Evolutionary conservation across 1,139 yeast species (phyloP), one percentile per base, ranked within the genome.

Genomic region (Taphrina deformans): DNA sequence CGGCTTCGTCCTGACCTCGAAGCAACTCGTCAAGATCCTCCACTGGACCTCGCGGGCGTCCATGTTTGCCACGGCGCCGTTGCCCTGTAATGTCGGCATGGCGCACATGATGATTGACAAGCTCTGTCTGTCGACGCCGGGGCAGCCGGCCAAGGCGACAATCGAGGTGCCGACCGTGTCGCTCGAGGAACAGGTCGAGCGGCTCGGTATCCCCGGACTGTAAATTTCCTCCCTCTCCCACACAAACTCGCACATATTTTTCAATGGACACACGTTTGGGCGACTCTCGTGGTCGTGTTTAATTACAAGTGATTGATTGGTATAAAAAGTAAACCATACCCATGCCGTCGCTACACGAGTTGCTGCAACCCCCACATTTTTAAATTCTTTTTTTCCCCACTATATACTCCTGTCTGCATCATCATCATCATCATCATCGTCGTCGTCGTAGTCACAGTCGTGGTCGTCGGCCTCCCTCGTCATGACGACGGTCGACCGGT

Each of bases 21-120:
- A 59, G 51, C 45, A 48, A 21, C 29, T 50, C 31, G 55, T 50
- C 41, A 59, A 59, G 29, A 44, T 59, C 9, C 41, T 59, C 23
- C 63, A 59, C 23, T 59, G 63, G 63, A 59, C 63, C 10, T 59
- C 63, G 4, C 38, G 63, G 16, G 63, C 63, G 4, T 59, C 46
- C 56, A 59, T 59, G 48, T 59, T 59, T 31, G 44, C 63, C 26
- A 59, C 63, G 10, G 56, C 56, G 9, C 63, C 63, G 12, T 53
- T 59, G 24, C 63, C 63, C 2, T 59, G 55, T 44, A 59, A 59
- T 50, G 53, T 59, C 40, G 63, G 27, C 50, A 59, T 59, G 63
- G 56, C 56, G 3, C 56, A 52, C 29, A 7, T 26, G 23, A 33
- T 44, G 38, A 38, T 59, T n/a, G 63, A 59, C n/a, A 18, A 18